Percentiles rank a stretch among this genome's conserved stretches.
Conservation (phyloP, 768 basidiomycete genomes). For the Amanita pseudoporphyria region DNA sequence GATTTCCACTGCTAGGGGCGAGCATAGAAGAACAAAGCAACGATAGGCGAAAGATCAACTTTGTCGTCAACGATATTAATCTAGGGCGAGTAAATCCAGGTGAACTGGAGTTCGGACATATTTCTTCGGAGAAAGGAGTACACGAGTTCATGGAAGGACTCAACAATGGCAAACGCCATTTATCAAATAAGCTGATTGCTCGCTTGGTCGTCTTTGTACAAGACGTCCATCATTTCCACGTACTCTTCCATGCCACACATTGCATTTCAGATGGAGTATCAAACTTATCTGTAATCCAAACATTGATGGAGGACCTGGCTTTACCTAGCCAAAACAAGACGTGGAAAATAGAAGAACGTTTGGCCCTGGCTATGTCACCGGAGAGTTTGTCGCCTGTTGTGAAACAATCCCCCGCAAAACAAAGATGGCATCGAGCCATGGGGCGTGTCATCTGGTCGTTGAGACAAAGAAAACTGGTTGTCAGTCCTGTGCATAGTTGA, state of each 20-base stretch:
- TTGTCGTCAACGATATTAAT: slow-evolving; percentile 26
- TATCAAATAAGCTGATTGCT: slow-evolving; percentile 25
- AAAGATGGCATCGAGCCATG: slow-evolving; percentile 30
- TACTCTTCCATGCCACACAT: slow-evolving; percentile 29
- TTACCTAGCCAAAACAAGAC: slow-evolving; percentile 6
- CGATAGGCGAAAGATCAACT: slow-evolving; percentile 16
- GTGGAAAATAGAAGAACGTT: slow-evolving; percentile 23
- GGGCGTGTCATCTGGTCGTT: slow-evolving; percentile 21
- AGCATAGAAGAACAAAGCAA: slow-evolving; percentile 15
- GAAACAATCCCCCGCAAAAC: slow-evolving; percentile 18
- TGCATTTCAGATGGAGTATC: slow-evolving; percentile 31
- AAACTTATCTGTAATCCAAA: slow-evolving; percentile 21
- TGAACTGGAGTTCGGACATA: slow-evolving; percentile 23
- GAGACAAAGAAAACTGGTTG: slow-evolving; percentile 21
- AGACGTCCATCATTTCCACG: slow-evolving; percentile 20
- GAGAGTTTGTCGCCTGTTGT: slow-evolving; percentile 19
- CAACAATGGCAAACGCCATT: slow-evolving; percentile 19
- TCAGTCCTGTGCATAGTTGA: slow-evolving; percentile 12
- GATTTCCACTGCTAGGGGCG: slow-evolving; percentile 32
- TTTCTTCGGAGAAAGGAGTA: slow-evolving; percentile 20
- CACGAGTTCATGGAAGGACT: slow-evolving; percentile 13
- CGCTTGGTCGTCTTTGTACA: slow-evolving; percentile 26
- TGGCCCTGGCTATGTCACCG: slow-evolving; percentile 23
- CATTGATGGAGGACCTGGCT: slow-evolving; percentile 28
- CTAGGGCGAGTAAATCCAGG: slow-evolving; percentile 16